phyloP scores from a whole-genome alignment of 306 rosid species.

The Canavalia ensiformis region DNA sequence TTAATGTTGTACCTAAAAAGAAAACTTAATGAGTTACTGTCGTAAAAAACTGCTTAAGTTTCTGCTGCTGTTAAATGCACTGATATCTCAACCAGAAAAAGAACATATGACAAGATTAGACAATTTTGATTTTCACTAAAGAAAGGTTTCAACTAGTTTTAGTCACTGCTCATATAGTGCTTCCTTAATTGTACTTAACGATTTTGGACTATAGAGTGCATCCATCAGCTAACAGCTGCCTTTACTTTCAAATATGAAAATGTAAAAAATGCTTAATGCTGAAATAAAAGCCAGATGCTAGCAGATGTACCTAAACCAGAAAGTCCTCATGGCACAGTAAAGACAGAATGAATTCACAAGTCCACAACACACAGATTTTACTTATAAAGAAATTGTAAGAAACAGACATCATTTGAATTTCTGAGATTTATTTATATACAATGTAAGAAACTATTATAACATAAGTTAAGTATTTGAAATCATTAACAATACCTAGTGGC shows the following conservation, averaged over 20 bases:
- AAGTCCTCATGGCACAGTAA: neutral
- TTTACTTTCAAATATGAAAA: constrained; percentile 1
- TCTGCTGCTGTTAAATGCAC: constrained; percentile 1
- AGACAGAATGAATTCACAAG: constrained; percentile 5
- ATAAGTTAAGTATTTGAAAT: constrained; percentile 21
- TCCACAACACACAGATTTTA: constrained; percentile 39
- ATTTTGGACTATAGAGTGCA: neutral
- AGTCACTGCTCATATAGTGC: neutral
- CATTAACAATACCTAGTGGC: constrained; percentile 45
- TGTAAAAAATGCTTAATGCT: neutral
- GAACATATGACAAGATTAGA: neutral
- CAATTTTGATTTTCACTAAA: constrained; percentile 3
- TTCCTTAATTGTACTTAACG: neutral
- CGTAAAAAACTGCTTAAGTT: neutral
- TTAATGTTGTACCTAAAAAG: neutral
- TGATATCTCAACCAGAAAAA: neutral
- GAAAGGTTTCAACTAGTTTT: neutral
- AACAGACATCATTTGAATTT: neutral
- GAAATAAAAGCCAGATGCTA: neutral
- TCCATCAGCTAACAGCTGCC: neutral
- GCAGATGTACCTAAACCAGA: neutral
- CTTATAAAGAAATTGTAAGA: constrained; percentile 19
- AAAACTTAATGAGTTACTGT: neutral
- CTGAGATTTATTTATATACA: constrained; percentile 16
- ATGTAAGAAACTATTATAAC: constrained; percentile 1